A percentile compares a stretch with the other conserved stretches of the same genome.
phyloP scores from a whole-genome alignment of 106 monocot species.

The Triglochin maritima region DNA sequence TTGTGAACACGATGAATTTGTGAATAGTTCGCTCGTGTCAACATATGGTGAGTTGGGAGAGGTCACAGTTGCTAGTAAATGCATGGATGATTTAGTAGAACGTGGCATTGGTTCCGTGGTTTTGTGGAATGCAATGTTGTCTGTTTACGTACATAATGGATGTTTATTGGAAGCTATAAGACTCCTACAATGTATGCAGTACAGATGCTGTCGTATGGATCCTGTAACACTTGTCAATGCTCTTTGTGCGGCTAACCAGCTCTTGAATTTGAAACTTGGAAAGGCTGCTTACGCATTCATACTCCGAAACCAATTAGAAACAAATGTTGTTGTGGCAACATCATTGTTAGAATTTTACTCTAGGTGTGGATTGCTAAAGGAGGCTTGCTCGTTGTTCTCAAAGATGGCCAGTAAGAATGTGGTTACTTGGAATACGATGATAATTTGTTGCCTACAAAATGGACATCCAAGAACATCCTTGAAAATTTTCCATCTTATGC shows the following conservation, averaged over 20 bases:
- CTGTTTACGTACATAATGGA: slow-evolving; percentile 26
- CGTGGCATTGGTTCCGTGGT: slow-evolving; percentile 1
- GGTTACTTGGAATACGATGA: slow-evolving; percentile 47
- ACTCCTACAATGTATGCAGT: slow-evolving; percentile 16
- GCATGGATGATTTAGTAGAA: slow-evolving; percentile 5
- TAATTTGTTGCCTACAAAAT: slow-evolving; percentile 29
- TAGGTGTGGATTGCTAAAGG: slow-evolving; percentile 20
- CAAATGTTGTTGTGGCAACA: slow-evolving; percentile 22
- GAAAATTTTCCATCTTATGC: slow-evolving; percentile 43
- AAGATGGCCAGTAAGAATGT: slow-evolving; percentile 19
- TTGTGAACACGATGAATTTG: slow-evolving; percentile 25
- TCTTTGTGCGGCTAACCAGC: slow-evolving; percentile 21
- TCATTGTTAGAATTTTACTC: slow-evolving; percentile 29
- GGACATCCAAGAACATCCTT: slow-evolving; percentile 21
- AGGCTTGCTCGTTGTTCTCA: slow-evolving; percentile 34
- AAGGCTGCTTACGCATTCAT: slow-evolving; percentile 33
- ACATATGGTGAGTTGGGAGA: slow-evolving; percentile 29
- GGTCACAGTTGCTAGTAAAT: slow-evolving; percentile 12
- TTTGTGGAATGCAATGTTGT: slow-evolving; percentile 35
- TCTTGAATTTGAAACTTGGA: slow-evolving; percentile 16
- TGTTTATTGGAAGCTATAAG: slow-evolving; percentile 27
- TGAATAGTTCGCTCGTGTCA: slow-evolving; percentile 32
- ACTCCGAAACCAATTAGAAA: slow-evolving; percentile 29
- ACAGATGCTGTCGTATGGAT: slow-evolving; percentile 13
- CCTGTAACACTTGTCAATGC: slow-evolving; percentile 29